A percentile compares a stretch with the other conserved stretches of the same genome.
phyloP scores from a whole-genome alignment of 2,329 filamentous ascomycete genomes.

The Calonectria pseudoturangicola region DNA sequence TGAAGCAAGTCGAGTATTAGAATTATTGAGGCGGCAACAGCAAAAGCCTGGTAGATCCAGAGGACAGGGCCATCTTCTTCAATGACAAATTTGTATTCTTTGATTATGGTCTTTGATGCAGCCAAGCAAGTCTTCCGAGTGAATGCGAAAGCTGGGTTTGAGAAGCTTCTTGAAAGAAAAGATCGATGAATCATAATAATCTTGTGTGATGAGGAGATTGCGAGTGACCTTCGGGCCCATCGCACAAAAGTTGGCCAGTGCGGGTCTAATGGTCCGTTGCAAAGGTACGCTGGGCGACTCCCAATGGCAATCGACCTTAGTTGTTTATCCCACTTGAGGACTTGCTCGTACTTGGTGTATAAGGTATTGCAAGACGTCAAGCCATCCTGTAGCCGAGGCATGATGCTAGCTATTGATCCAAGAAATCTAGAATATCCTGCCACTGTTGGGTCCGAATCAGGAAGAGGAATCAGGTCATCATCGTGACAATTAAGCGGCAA shows the following conservation, averaged over 20 bases:
- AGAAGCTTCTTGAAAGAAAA: constrained; percentile 12
- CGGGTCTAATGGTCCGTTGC: neutral
- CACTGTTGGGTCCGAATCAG: neutral
- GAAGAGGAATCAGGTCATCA: neutral
- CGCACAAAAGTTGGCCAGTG: constrained; percentile 12
- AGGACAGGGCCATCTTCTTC: constrained; percentile 14
- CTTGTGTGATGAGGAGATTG: constrained; percentile 11
- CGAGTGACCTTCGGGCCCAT: neutral
- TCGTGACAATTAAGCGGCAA: constrained; percentile 7
- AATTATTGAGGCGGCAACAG: constrained; percentile 1
- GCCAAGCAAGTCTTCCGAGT: constrained; percentile 6
- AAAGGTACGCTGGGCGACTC: neutral
- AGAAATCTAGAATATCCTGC: constrained; percentile 8
- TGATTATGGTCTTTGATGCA: constrained; percentile 12
- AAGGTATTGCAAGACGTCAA: neutral
- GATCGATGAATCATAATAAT: constrained; percentile 15
- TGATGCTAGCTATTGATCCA: constrained; percentile 5
- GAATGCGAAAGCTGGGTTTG: constrained; percentile 12
- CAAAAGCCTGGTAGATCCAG: constrained; percentile 5
- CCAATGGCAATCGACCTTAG: neutral
- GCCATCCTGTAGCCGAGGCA: constrained; percentile 9
- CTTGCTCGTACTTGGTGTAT: constrained; percentile 5
- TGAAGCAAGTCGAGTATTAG: constrained; percentile 7
- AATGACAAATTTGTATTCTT: neutral
- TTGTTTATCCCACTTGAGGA: constrained; percentile 1